Base-by-base conservation (phyloP, 495 filamentous ascomycete species). In the Aspergillus campestris region DNA sequence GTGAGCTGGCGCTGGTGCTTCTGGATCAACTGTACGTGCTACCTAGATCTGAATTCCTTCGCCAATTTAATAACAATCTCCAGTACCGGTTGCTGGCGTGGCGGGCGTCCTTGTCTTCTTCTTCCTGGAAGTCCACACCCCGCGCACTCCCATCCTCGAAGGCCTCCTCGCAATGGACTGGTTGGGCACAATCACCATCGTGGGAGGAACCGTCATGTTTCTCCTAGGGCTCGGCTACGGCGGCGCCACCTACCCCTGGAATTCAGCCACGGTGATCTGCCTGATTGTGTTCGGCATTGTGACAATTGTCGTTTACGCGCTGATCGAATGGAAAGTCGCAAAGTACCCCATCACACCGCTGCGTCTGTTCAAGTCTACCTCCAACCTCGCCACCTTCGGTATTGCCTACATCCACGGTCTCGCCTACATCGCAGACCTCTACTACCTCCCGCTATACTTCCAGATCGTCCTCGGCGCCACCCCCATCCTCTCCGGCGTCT, bases 141-240 rank as follows among this genome's bases (percentile, higher is more conserved):
- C 87, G 0, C 73, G 71, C 37, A 87, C 86, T 0, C 76, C 82
- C 0, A 60, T 90, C 37, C 47, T 61, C 3, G 67, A 79, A 33
- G 87, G 87, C 1, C 62, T 92, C 5, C 79, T 76, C 44, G 80
- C 83, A 7, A 78, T 89, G 31, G 83, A 87, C 59, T 87, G 83
- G 83, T 42, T 77, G 3, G 84, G 84, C 0, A 75, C 70, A 0
- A 35, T 83, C 24, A 69, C 73, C 0, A 73, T 89, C 46, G 70
- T 86, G 6, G 75, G 75, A 30, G 82, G 75, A 6, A 84, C 81
- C 0, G 60, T 88, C 29, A 84, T 88, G 72, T 62, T 89, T 45
- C 71, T 88, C 29, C 71, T 88, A 6, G 84, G 79, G 9, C 69
- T 89, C 13, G 78, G 83, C 54, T 79, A 79, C 45, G 84, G 84